phyloP scores from a whole-genome alignment of 75 land plant genomes.

The Picea sitchensis region DNA sequence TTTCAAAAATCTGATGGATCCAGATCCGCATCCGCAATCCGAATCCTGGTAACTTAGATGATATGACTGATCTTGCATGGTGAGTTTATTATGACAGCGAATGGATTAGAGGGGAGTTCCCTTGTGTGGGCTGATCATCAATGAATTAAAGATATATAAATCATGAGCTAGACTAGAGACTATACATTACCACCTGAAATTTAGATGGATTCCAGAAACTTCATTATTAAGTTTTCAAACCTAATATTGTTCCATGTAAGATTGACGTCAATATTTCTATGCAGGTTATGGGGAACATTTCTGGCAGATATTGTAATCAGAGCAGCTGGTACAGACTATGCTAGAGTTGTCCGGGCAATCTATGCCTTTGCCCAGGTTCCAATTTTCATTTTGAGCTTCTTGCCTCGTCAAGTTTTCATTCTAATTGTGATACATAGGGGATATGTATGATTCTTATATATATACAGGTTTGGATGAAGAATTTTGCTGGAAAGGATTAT shows the following conservation, averaged over 20 bases:
- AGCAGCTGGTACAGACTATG: constrained; percentile 88
- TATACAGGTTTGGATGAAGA: not conserved
- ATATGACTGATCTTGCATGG: too few relatives aligned
- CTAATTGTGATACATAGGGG: not conserved
- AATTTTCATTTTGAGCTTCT: not conserved
- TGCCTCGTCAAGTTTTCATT: not conserved
- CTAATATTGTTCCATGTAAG: not conserved
- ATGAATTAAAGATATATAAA: not conserved
- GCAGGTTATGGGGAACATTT: constrained; percentile 95
- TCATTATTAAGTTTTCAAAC: not conserved
- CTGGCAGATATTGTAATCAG: constrained; percentile 89
- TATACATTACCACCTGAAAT: not conserved
- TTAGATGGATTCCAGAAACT: not conserved
- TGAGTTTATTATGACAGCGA: too few relatives aligned
- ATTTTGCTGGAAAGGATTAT: not conserved
- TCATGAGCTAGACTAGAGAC: not conserved
- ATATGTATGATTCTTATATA: too few relatives aligned
- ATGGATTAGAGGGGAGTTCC: not conserved
- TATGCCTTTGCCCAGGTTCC: constrained; percentile 94
- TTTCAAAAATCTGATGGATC: too few relatives aligned
- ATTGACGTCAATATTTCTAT: not conserved
- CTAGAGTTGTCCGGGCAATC: constrained; percentile 86
- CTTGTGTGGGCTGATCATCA: not conserved
- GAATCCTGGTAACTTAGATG: too few relatives aligned
- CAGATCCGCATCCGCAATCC: too few relatives aligned